These are phyloP conservation scores for Zygoascus bituminiphila DNA, from an alignment of 805 yeast genomes.

Conservation along the genomic window DNA sequence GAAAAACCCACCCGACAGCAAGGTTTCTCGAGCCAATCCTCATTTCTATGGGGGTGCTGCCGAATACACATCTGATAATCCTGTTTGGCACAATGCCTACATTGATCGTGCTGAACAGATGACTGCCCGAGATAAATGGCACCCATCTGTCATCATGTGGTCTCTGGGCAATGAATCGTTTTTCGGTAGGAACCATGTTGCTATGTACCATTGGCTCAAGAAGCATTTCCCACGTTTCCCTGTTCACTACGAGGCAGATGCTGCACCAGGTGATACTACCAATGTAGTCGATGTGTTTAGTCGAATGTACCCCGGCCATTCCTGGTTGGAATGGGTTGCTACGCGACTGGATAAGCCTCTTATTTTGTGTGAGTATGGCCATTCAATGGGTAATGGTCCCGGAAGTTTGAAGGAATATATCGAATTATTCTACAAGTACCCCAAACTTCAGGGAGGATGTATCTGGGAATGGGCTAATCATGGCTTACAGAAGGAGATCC, in stretches of 20 bases:
- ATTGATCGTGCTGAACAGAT: constrained; percentile 29
- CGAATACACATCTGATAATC: constrained; percentile 27
- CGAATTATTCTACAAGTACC: constrained; percentile 26
- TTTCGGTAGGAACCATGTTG: constrained; percentile 29
- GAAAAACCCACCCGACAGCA: constrained; percentile 1
- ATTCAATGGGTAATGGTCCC: constrained; percentile 35
- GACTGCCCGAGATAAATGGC: constrained; percentile 30
- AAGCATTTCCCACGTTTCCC: constrained; percentile 26
- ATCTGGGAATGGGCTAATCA: constrained; percentile 36
- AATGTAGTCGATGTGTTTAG: constrained; percentile 26
- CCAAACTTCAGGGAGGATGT: constrained; percentile 31
- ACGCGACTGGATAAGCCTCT: constrained; percentile 22
- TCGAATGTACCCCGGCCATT: constrained; percentile 28
- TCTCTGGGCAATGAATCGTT: constrained; percentile 35
- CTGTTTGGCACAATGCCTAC: constrained; percentile 30
- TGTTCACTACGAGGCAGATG: constrained; percentile 32
- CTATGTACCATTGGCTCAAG: constrained; percentile 26
- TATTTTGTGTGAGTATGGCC: constrained; percentile 32
- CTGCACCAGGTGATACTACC: constrained; percentile 18
- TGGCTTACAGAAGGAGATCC: constrained; percentile 21
- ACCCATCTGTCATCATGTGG: constrained; percentile 32
- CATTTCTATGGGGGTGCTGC: constrained; percentile 16
- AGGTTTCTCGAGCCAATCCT: constrained; percentile 11
- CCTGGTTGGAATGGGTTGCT: constrained; percentile 21
- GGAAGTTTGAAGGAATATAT: constrained; percentile 29